Percentiles rank a stretch among this genome's conserved stretches.
phyloP scores from a whole-genome alignment of 371 early-diverging fungal genomes.

The Phascolomyces articulosus region DNA sequence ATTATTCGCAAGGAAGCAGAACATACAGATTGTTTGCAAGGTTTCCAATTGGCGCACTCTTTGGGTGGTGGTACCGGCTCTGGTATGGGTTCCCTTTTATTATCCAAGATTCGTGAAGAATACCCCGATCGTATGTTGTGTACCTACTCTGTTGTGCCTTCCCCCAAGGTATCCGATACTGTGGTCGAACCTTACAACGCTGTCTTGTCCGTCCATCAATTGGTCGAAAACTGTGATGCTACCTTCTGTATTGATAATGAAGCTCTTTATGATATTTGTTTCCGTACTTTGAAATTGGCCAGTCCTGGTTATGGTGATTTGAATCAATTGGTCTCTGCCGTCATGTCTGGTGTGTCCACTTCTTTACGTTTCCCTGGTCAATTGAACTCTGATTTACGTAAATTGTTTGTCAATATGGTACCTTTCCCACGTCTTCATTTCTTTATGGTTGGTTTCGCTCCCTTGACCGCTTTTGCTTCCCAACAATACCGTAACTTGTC shows the following conservation, averaged over 20 bases:
- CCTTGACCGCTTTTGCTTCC: constrained; percentile 86
- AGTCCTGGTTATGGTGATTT: constrained; percentile 83
- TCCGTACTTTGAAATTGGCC: constrained; percentile 76
- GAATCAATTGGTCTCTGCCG: constrained; percentile 79
- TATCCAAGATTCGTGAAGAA: constrained; percentile 89
- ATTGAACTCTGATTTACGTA: constrained; percentile 96
- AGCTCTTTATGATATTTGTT: constrained; percentile 89
- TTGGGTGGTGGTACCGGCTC: constrained; percentile 89
- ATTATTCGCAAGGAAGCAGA: constrained; percentile 85
- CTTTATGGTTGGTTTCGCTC: constrained; percentile 98
- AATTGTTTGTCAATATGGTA: constrained; percentile 97
- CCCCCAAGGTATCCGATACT: constrained; percentile 87
- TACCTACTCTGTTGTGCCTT: constrained; percentile 93
- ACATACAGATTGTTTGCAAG: constrained; percentile 81
- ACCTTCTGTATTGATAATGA: constrained; percentile 99
- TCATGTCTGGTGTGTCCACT: constrained; percentile 95
- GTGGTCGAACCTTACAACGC: constrained; percentile 94
- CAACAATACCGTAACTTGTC: constrained; percentile 85
- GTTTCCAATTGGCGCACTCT: constrained; percentile 86
- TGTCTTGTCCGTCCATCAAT: constrained; percentile 81
- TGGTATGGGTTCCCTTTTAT: constrained; percentile 81
- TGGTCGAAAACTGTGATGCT: constrained; percentile 89
- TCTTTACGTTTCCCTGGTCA: constrained; percentile 98
- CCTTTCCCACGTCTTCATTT: constrained; percentile 99
- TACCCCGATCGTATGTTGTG: constrained; percentile 90